Conservation (phyloP, 495 filamentous ascomycete species). For the Talaromyces stipitatus region DNA sequence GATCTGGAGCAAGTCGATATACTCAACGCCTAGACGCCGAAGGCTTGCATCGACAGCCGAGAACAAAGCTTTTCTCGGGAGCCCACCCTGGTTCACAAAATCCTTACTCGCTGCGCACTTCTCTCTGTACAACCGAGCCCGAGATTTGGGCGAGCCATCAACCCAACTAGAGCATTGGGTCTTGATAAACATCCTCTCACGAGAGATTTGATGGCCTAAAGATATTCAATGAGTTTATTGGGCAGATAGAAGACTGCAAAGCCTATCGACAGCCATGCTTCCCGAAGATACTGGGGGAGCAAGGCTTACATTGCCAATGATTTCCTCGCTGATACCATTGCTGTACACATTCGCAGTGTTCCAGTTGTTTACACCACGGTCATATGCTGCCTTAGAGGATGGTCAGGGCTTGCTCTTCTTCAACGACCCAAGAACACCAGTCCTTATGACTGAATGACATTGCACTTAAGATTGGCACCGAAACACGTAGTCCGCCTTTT, state of each 20-base stretch:
- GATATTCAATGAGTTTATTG: too few relatives aligned
- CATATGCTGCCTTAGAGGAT: conserved; percentile 39
- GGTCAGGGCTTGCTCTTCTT: conserved; percentile 21
- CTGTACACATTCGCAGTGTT: conserved; percentile 39
- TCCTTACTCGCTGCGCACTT: conserved; percentile 28
- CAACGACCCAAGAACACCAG: conserved; percentile 35
- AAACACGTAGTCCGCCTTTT: conserved; percentile 43
- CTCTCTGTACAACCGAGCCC: conserved; percentile 18
- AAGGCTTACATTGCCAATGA: conserved; percentile 24
- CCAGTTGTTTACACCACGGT: conserved; percentile 36
- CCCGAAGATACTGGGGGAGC: too few relatives aligned
- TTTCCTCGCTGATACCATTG: conserved; percentile 31
- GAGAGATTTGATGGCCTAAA: conserved; percentile 38
- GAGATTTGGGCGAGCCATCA: conserved; percentile 19
- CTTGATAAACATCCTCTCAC: conserved; percentile 35
- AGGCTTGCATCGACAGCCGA: conserved; percentile 57
- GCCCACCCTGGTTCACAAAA: conserved; percentile 39
- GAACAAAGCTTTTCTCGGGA: conserved; percentile 56
- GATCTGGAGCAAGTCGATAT: conserved; percentile 65
- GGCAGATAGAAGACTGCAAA: too few relatives aligned
- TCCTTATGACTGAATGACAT: conserved; percentile 36
- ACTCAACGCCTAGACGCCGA: conserved; percentile 49
- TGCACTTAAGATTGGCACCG: conserved; percentile 38
- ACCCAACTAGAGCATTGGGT: conserved; percentile 35
- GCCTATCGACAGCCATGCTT: too few relatives aligned